Base-by-base conservation (phyloP, 805 yeast genomes). In the Teunomyces aglyptinius region DNA sequence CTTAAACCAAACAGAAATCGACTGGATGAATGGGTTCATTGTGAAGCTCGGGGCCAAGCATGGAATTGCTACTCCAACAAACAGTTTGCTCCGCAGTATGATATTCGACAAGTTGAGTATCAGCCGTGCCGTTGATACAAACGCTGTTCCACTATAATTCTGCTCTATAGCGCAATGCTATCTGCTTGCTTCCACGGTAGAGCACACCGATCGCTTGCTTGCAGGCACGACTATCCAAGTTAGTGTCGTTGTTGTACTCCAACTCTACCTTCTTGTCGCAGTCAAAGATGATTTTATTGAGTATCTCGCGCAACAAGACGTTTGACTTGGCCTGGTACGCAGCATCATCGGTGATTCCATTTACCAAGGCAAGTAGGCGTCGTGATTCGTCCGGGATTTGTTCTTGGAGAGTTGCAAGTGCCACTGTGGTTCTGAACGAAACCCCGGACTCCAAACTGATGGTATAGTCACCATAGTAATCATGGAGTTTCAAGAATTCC, bases 21-120 rank as follows among this genome's bases (percentile, higher is more conserved):
- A 84, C 49, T 86, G 78, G 60, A 83, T 92, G 49, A 94, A 91
- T 60, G 97, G 97, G 1, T 89, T 82, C 58, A 73, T 91, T 10
- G 83, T 78, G 1, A 60, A 58, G 5, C 65, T 82, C 44, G 96
- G 88, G 1, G 54, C 63, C 26, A 66, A 69, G 48, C 64, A 74
- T 40, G 70, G 73, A 1, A 40, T 71, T 1, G 55, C 67, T 1
- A 76, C 84, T 1, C 75, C 75, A 1, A 66, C 74, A 39, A 85
- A 85, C 59, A 57, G 58, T 26, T 66, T 78, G 49, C 56, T 85
- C 35, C 57, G 65, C 19, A 56, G 63, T 6, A 62, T 85, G 61
- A 77, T 83, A 2, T 70, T 70, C 34, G 55, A 60, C 22, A 71
- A 70, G 55, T 49, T 62, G 35, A 50, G 61, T 13, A 66, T 71